A percentile compares a stretch with the other conserved stretches of the same genome.
These are phyloP conservation scores for Dictyostelium purpureum DNA, from an alignment of 78 protist genomes.

Conservation along the genomic window DNA sequence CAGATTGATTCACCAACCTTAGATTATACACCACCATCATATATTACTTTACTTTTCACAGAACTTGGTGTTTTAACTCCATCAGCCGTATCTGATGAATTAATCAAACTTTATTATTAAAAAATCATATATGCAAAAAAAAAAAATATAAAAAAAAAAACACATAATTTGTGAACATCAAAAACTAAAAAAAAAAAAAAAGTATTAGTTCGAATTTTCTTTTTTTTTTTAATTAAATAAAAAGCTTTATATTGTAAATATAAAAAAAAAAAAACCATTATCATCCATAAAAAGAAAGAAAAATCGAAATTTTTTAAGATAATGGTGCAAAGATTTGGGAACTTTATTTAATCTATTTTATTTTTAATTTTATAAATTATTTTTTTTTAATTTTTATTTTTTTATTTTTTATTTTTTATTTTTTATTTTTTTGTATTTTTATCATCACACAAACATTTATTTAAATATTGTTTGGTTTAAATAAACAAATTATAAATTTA, in stretches of 20 bases:
- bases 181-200: not conserved
- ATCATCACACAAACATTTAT: too few species aligned
- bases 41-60: constrained; percentile 95
- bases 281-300: not conserved
- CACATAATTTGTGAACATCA: too few species aligned
- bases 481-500: not conserved
- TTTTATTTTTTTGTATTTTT: not conserved
- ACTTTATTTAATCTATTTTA: too few species aligned
- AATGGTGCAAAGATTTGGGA: not conserved
- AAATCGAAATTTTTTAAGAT: not conserved
- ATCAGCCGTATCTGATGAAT: constrained; percentile 96
- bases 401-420: not conserved
- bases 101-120: constrained; percentile 91
- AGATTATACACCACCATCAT: constrained; percentile 99
- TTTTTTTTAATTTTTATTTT: not conserved
- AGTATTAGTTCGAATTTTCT: not conserved
- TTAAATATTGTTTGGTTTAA: too few species aligned
- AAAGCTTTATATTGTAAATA: too few species aligned
- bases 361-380: too few species aligned
- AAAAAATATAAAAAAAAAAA: not conserved
- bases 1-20: constrained; percentile 80
- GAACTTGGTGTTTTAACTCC: constrained; percentile 99
- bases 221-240: too few species aligned
- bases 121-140: not conserved
- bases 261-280: too few species aligned